Percentiles rank a stretch among this genome's conserved stretches.
Evolutionary conservation across 345 rosid species (phyloP).

Genomic region (Hibiscus mutabilis): DNA sequence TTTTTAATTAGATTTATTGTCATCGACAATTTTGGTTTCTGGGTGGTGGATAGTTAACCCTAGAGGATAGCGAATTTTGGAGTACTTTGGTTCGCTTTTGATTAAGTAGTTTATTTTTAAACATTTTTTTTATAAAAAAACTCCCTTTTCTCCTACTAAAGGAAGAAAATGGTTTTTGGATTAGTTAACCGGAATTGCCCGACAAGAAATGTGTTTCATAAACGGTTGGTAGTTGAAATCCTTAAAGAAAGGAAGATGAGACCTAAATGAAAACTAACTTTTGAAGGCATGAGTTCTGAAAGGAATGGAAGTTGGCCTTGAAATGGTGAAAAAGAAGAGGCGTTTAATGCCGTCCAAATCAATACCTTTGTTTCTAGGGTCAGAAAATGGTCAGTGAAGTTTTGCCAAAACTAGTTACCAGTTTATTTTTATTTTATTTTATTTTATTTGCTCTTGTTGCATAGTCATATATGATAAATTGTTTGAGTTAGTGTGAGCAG

Average conservation of each 20-base stretch:
- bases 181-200: neutral
- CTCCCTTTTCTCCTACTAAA: neutral
- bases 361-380: neutral
- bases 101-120: neutral
- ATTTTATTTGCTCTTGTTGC: neutral
- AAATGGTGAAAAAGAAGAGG: neutral
- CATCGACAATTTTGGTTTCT: no score
- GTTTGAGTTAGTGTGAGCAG: neutral
- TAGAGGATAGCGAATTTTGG: neutral
- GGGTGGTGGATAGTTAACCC: neutral
- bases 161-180: neutral
- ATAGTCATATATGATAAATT: neutral
- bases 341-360: neutral
- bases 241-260: neutral
- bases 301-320: neutral
- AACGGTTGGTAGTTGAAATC: neutral
- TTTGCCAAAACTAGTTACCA: neutral
- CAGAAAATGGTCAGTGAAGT: neutral
- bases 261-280: neutral
- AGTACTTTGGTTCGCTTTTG: neutral
- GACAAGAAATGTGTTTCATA: no score
- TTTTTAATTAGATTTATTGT: neutral
- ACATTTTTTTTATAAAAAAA: neutral
- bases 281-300: neutral
- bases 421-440: neutral